Base-by-base conservation (phyloP, 176 grass and related monocot genomes). In the Avena sativa region DNA sequence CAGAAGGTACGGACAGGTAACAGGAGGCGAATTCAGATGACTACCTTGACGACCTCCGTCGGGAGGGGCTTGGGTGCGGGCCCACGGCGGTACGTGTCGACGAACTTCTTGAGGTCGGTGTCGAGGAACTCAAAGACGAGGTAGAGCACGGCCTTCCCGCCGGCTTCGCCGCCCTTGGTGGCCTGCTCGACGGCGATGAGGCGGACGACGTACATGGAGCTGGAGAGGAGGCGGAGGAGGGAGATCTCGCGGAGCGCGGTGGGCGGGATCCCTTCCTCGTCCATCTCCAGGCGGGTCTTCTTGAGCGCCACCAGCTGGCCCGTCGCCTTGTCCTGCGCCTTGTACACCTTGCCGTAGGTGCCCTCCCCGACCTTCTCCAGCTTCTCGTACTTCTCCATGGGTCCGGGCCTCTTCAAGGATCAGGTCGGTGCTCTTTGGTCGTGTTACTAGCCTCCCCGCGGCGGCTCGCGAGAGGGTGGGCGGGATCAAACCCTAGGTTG, bases 341-440 rank as follows among this genome's bases (percentile, higher is more conserved):
- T 91, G 86, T 91, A 91, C 86, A 94, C 69, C 48, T 80, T 73
- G 4, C 67, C 65, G 81, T 99, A 91, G 51, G 71, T 82, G 59
- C 70, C 71, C 15, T 88, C 89, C 8, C 89, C 89, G 1, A 99
- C 94, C 89, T 99, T 99, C 91, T 94, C 94, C 73, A 94, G 87
- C 94, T 99, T 99, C 87, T 99, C 97, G 90, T 99, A 99, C 91
- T 94, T 96, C 61, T 96, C 97, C 92, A 94, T 92, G 65, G 34
- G 2, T 16, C 40, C 40, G 40, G 40, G 40, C 46, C 49, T 50
- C 10, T 3, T 51, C 51, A 53, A 53, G 51, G 51, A 53, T 53
- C 51, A 11, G 49, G 49, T 43, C 51, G 51, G 51, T 53, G 51
- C 51, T 51, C 49, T 14, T 53, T 2, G 51, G 51, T 5, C 51